A percentile compares a stretch with the other conserved stretches of the same genome.
phyloP scores from a whole-genome alignment of 208 protist genomes.

The Sergeia podlipaevii region DNA sequence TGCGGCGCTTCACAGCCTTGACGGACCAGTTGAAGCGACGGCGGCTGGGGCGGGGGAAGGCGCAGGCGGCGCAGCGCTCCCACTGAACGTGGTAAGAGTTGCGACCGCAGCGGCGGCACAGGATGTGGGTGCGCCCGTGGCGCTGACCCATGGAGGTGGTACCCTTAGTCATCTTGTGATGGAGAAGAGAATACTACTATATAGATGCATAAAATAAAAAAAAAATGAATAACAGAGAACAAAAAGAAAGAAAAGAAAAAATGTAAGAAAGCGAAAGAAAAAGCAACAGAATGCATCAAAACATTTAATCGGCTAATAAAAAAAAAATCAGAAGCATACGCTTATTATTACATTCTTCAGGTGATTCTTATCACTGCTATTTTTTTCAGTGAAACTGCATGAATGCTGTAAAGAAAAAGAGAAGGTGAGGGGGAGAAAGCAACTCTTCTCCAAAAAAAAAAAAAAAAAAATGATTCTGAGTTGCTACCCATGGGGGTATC shows the following conservation, averaged over 20 bases:
- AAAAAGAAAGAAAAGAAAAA: not conserved
- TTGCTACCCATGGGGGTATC: too few species aligned
- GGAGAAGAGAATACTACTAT: conserved; percentile 14
- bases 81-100: conserved; percentile 98
- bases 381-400: too few species aligned
- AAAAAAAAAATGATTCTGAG: too few species aligned
- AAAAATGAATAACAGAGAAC: not conserved
- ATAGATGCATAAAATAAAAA: conserved; percentile 10
- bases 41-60: conserved; percentile 95
- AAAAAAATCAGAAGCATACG: too few species aligned
- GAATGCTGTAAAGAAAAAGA: too few species aligned
- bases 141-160: conserved; percentile 73
- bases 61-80: conserved; percentile 97
- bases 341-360: too few species aligned
- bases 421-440: too few species aligned
- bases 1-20: conserved; percentile 94
- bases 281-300: not conserved
- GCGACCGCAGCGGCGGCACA: conserved; percentile 97
- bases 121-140: conserved; percentile 92
- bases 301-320: too few species aligned
- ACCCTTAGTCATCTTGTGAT: conserved; percentile 73
- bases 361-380: too few species aligned
- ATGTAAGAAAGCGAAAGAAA: not conserved
- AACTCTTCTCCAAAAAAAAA: too few species aligned
- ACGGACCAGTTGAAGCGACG: conserved; percentile 96